Evolutionary conservation across 257 asterid species (phyloP).

Genomic region (Ilex asprella): DNA sequence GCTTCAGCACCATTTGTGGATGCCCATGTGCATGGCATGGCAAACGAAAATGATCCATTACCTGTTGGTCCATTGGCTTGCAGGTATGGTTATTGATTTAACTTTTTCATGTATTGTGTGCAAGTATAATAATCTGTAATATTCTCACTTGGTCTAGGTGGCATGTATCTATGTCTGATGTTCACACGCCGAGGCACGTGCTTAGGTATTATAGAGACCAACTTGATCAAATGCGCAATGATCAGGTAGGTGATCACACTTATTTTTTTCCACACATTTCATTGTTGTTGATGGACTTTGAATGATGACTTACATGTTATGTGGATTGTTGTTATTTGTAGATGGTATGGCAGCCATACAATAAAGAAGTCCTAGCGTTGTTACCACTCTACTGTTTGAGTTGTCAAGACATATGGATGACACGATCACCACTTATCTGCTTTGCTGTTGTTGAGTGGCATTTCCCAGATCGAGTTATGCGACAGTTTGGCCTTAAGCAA

Average conservation of each 20-base stretch:
- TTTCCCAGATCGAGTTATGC: slow-evolving; percentile 7
- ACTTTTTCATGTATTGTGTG: too few species aligned
- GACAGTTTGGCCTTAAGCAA: slow-evolving; percentile 17
- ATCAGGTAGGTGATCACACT: background rate
- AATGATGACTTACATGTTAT: background rate
- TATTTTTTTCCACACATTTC: slow-evolving; percentile 3
- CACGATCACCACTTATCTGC: slow-evolving; percentile 10
- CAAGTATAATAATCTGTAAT: too few species aligned
- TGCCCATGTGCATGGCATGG: slow-evolving; percentile 1
- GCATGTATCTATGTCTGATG: too few species aligned
- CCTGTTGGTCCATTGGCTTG: too few species aligned
- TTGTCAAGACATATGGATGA: slow-evolving; percentile 10
- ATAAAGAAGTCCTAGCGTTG: background rate
- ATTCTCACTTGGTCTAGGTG: too few species aligned
- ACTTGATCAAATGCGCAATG: too few species aligned
- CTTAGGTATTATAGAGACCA: too few species aligned
- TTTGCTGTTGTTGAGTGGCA: slow-evolving; percentile 12
- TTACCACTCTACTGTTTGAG: slow-evolving; percentile 4
- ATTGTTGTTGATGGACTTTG: slow-evolving; percentile 5
- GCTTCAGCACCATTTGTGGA: slow-evolving; percentile 9
- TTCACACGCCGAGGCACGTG: too few species aligned
- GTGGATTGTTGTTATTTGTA: background rate
- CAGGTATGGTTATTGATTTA: too few species aligned
- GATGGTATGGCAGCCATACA: slow-evolving; percentile 13
- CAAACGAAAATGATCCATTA: too few species aligned